phyloP scores from a whole-genome alignment of 805 yeast genomes.

The Cyberlindnera misumaiensis region DNA sequence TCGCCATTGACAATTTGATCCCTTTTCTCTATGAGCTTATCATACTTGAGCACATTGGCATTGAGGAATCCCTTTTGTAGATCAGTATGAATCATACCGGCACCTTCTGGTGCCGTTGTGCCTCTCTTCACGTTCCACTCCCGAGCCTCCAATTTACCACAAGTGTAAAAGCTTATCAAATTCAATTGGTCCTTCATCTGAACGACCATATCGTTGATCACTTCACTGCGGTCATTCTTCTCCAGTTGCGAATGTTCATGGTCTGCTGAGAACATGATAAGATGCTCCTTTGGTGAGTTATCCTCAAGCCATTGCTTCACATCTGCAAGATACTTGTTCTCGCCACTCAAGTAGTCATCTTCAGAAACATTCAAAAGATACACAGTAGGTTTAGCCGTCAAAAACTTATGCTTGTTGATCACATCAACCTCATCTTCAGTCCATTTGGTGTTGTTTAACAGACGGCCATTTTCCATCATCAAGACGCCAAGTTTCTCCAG shows the following conservation, averaged over 20 bases:
- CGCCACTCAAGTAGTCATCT: constrained; percentile 51
- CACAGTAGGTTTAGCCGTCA: constrained; percentile 87
- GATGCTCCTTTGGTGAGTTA: constrained; percentile 59
- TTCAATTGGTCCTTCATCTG: constrained; percentile 63
- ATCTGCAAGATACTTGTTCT: constrained; percentile 42
- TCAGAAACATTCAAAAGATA: constrained; percentile 69
- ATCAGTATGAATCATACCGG: constrained; percentile 85
- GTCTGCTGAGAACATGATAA: constrained; percentile 63
- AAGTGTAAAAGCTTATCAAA: constrained; percentile 78
- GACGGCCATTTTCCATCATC: constrained; percentile 56
- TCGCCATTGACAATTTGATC: constrained; percentile 16
- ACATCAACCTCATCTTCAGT: constrained; percentile 55
- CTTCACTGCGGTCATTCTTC: constrained; percentile 37
- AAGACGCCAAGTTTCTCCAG: constrained; percentile 37
- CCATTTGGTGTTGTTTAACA: constrained; percentile 59
- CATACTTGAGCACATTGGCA: constrained; percentile 67
- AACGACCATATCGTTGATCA: constrained; percentile 55
- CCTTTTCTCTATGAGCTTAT: constrained; percentile 37
- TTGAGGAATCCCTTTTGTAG: constrained; percentile 72
- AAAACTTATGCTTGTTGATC: constrained; percentile 62
- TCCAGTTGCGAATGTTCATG: constrained; percentile 33
- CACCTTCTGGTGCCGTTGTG: constrained; percentile 80
- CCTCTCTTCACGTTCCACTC: constrained; percentile 84
- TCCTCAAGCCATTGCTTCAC: constrained; percentile 61
- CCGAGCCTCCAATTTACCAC: constrained; percentile 78